phyloP scores from a whole-genome alignment of 2,329 filamentous ascomycete genomes.

The Penicillium glabrum region DNA sequence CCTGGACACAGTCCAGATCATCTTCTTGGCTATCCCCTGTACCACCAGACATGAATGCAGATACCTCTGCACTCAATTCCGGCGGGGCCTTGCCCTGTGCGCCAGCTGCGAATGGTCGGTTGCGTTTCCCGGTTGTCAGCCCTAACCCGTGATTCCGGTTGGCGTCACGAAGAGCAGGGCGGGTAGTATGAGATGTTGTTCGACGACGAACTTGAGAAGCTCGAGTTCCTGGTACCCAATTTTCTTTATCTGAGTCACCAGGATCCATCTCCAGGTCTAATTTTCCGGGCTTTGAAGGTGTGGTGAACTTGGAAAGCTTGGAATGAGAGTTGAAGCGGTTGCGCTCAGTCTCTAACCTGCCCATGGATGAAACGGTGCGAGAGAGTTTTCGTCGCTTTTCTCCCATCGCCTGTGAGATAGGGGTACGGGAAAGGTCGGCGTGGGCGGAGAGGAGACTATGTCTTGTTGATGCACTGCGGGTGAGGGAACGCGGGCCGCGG shows the following conservation, averaged over 20 bases:
- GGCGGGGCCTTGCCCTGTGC: conserved; percentile 38
- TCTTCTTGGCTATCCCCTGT: conserved; percentile 65
- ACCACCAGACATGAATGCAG: conserved; percentile 68
- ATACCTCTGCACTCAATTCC: conserved; percentile 63
- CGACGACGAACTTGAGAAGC: conserved; percentile 40
- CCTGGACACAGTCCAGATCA: conserved; percentile 86
- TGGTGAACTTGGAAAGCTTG: conserved; percentile 25
- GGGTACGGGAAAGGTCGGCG: conserved; percentile 49
- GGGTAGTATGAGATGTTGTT: conserved; percentile 28
- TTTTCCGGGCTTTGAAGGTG: conserved; percentile 30
- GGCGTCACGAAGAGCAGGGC: conserved; percentile 49
- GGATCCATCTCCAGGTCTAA: conserved; percentile 49
- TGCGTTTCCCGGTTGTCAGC: conserved; percentile 28
- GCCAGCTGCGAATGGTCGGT: conserved; percentile 26
- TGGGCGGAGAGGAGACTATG: conserved; percentile 39
- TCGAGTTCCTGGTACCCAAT: conserved; percentile 64
- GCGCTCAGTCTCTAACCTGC: conserved; percentile 56
- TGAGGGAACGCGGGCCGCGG: conserved; percentile 57
- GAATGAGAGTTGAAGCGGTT: conserved; percentile 35
- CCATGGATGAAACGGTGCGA: conserved; percentile 62
- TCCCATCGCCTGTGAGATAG: conserved; percentile 43
- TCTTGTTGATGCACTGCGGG: conserved; percentile 57
- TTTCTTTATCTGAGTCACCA: conserved; percentile 92
- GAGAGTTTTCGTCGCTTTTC: conserved; percentile 64
- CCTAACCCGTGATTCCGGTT: conserved; percentile 29